Conservation (phyloP, 768 basidiomycete species). For the Tricholomella constricta region DNA sequence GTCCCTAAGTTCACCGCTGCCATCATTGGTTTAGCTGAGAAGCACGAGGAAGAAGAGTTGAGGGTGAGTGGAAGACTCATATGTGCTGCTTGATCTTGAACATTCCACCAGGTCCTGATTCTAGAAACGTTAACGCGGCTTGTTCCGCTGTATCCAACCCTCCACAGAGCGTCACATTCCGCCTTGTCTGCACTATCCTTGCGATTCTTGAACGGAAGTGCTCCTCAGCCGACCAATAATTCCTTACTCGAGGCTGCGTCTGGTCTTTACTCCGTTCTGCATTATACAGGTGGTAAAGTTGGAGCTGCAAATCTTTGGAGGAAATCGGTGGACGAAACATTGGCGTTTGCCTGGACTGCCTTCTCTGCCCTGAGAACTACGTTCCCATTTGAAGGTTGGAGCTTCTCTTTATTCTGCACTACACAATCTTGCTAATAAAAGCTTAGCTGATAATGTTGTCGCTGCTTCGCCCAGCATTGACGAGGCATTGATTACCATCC, state of each 20-base stretch:
- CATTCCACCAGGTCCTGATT: constrained; percentile 41
- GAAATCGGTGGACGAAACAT: constrained; percentile 70
- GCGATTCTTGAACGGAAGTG: constrained; percentile 56
- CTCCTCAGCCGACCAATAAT: constrained; percentile 41
- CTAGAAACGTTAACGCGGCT: constrained; percentile 54
- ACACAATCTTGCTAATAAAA: background rate
- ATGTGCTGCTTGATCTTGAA: background rate
- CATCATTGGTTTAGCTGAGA: constrained; percentile 58
- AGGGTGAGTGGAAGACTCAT: constrained; percentile 44
- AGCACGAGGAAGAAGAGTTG: constrained; percentile 48
- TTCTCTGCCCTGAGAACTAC: constrained; percentile 62
- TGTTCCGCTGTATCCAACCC: constrained; percentile 65
- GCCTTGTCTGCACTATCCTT: constrained; percentile 56
- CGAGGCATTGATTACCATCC: constrained; percentile 48
- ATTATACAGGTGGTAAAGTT: constrained; percentile 78
- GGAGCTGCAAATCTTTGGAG: constrained; percentile 73
- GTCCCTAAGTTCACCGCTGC: constrained; percentile 69
- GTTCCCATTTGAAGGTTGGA: constrained; percentile 49
- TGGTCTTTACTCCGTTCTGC: constrained; percentile 61
- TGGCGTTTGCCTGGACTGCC: constrained; percentile 66
- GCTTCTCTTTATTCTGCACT: background rate
- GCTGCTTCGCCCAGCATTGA: constrained; percentile 11
- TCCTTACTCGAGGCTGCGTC: constrained; percentile 51
- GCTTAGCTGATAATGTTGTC: constrained; percentile 5
- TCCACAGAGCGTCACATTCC: constrained; percentile 57